Conservation (phyloP, 2,329 filamentous ascomycete species). For the Geosmithia flava region DNA sequence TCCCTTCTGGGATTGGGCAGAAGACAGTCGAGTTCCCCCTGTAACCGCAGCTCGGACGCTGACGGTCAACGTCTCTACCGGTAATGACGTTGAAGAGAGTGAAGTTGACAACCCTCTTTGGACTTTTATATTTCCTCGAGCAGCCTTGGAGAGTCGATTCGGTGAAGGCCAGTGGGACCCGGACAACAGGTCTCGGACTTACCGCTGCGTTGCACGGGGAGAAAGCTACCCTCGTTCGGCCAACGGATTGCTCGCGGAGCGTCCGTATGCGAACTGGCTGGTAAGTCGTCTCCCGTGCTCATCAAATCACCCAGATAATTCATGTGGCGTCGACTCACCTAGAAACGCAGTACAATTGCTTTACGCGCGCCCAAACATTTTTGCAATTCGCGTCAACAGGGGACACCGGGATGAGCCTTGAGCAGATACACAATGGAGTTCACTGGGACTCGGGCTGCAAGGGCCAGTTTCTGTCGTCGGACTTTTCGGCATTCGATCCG, state of each 20-base stretch:
- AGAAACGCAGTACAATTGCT: constrained; percentile 24
- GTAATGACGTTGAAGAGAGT: constrained; percentile 13
- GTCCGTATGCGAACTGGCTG: constrained; percentile 25
- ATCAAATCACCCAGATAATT: background rate
- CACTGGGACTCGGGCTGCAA: constrained; percentile 27
- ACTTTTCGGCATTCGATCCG: constrained; percentile 31
- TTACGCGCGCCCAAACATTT: constrained; percentile 22
- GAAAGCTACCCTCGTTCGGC: constrained; percentile 25
- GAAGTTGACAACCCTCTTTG: constrained; percentile 38
- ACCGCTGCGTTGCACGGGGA: constrained; percentile 21
- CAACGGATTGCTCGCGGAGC: constrained; percentile 17
- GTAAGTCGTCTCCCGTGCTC: constrained; percentile 16
- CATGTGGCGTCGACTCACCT: constrained; percentile 1
- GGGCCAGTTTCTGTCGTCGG: constrained; percentile 24
- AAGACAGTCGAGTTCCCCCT: constrained; percentile 25
- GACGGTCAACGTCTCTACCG: constrained; percentile 26
- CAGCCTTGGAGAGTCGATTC: constrained; percentile 22
- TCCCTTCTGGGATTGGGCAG: constrained; percentile 45
- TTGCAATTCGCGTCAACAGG: constrained; percentile 19
- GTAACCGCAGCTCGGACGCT: constrained; percentile 21
- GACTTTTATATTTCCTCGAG: constrained; percentile 34
- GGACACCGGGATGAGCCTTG: constrained; percentile 23
- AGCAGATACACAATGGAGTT: constrained; percentile 28
- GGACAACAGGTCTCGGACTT: constrained; percentile 20
- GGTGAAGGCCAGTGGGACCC: constrained; percentile 14